phyloP scores from a whole-genome alignment of 306 rosid species.

The Calophaca sinica region DNA sequence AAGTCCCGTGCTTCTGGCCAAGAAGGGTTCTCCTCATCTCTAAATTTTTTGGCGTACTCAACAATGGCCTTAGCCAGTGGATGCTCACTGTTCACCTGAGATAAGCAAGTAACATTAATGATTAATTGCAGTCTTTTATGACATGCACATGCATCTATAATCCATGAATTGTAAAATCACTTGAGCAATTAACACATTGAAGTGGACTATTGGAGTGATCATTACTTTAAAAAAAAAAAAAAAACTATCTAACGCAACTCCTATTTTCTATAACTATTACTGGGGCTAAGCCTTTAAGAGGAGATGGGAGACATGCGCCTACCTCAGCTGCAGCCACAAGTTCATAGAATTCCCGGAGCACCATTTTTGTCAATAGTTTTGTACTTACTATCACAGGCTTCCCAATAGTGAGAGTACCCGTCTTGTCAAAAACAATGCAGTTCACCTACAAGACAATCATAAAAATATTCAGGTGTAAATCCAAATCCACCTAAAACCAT shows the following conservation, averaged over 20 bases:
- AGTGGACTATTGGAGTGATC: not conserved
- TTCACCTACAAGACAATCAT: constrained; percentile 61
- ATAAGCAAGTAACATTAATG: constrained; percentile 7
- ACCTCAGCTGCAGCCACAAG: constrained; percentile 93
- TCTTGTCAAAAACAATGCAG: constrained; percentile 94
- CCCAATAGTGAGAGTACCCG: constrained; percentile 89
- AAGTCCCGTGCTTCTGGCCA: constrained; percentile 83
- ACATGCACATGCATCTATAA: constrained; percentile 20
- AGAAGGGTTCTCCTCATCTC: constrained; percentile 64
- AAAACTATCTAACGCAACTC: not conserved
- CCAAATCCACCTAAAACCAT: constrained; percentile 20
- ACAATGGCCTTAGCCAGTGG: constrained; percentile 87
- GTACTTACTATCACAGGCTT: constrained; percentile 77
- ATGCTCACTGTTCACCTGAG: constrained; percentile 91
- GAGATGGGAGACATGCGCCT: constrained; percentile 16
- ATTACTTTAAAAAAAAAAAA: not conserved
- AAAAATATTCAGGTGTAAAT: constrained; percentile 27
- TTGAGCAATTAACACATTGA: not conserved
- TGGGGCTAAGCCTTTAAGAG: constrained; percentile 25
- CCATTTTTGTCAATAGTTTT: constrained; percentile 56
- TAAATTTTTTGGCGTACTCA: constrained; percentile 71
- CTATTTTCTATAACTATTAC: constrained; percentile 8
- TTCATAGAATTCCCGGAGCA: constrained; percentile 68
- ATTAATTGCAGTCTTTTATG: constrained; percentile 9
- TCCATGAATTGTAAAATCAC: constrained; percentile 3